Evolutionary conservation across 257 asterid genomes (phyloP).

Genomic region (Verbascum thapsus): DNA sequence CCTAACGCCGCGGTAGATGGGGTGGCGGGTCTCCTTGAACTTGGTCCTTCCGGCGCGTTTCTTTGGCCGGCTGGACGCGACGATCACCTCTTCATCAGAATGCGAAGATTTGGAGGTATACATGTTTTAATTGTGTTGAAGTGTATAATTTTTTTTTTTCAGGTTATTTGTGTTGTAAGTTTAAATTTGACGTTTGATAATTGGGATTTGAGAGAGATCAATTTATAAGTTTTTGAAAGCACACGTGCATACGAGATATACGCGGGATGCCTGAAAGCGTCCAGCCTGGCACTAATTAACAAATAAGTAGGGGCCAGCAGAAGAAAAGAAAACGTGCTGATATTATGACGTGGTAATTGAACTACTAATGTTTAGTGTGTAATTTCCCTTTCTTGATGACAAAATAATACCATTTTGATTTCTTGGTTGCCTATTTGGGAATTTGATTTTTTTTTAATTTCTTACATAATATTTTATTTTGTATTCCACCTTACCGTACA

Average conservation of each 20-base stretch:
- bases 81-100: constrained; percentile 36
- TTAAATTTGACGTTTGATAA: neutral
- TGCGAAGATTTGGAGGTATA: constrained; percentile 6
- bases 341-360: constrained; percentile 9
- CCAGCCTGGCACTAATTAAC: constrained; percentile 18
- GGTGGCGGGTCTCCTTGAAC: constrained; percentile 69
- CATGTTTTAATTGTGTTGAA: too few relatives aligned
- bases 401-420: too few relatives aligned
- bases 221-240: neutral
- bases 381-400: too few relatives aligned
- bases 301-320: neutral
- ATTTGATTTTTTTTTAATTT: too few relatives aligned
- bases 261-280: constrained; percentile 16
- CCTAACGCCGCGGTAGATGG: constrained; percentile 61
- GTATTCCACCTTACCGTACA: too few relatives aligned
- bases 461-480: too few relatives aligned
- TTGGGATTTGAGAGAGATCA: neutral
- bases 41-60: constrained; percentile 57
- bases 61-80: constrained; percentile 46
- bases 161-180: too few relatives aligned
- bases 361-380: neutral
- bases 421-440: too few relatives aligned
- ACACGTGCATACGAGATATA: constrained; percentile 5
- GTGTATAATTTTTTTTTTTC: too few relatives aligned
- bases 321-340: constrained; percentile 12